These are phyloP conservation scores for Starmera amethionina DNA, from an alignment of 805 yeast species.

Conservation along the genomic window DNA sequence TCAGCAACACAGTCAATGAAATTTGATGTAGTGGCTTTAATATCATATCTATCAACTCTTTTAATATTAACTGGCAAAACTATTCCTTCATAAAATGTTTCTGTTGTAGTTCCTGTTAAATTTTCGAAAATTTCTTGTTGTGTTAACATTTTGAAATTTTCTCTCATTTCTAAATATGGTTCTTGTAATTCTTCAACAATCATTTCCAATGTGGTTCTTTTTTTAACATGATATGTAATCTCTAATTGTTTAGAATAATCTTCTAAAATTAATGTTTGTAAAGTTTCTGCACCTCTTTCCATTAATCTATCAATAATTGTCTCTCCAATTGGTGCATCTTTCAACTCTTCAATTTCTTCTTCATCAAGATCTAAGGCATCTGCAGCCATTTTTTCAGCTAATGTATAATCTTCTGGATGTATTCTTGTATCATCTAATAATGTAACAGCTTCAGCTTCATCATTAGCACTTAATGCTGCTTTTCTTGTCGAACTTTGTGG, in stretches of 20 bases:
- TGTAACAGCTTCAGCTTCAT: constrained; percentile 54
- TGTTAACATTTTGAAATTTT: constrained; percentile 53
- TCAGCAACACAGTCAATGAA: constrained; percentile 53
- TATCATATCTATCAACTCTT: constrained; percentile 42
- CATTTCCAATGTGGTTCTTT: constrained; percentile 71
- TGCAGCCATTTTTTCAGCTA: constrained; percentile 95
- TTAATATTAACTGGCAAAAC: constrained; percentile 69
- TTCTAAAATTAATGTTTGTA: constrained; percentile 80
- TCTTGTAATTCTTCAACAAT: constrained; percentile 80
- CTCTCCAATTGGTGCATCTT: constrained; percentile 62
- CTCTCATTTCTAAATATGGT: constrained; percentile 81
- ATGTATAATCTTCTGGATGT: constrained; percentile 95
- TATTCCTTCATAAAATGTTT: constrained; percentile 55
- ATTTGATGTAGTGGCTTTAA: constrained; percentile 40
- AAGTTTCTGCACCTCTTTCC: constrained; percentile 55
- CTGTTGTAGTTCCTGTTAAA: constrained; percentile 78
- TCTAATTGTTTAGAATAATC: constrained; percentile 89
- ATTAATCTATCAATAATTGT: constrained; percentile 56
- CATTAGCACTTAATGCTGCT: constrained; percentile 19
- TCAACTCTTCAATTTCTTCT: constrained; percentile 75
- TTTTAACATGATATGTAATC: constrained; percentile 58
- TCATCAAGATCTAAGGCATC: constrained; percentile 96
- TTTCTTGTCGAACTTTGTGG: constrained; percentile 45
- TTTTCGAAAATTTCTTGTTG: constrained; percentile 73
- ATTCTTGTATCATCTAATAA: constrained; percentile 89